Percentiles rank a stretch among this genome's conserved stretches.
These are phyloP conservation scores for Plasmodium gallinaceum DNA, from an alignment of 169 alveolate species.

Conservation along the genomic window DNA sequence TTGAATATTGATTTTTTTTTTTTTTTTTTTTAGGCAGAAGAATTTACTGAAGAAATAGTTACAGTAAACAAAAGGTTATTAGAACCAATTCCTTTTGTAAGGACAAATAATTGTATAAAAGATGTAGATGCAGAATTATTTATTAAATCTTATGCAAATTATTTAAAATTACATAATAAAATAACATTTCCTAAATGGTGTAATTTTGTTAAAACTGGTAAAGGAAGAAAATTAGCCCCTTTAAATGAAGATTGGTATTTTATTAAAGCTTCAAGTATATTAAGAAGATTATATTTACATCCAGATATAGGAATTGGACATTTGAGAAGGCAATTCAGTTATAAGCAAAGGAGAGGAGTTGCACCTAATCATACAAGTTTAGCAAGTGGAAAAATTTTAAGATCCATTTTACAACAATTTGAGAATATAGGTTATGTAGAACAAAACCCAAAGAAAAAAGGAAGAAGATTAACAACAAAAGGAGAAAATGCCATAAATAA, in stretches of 20 bases:
- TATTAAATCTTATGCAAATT: slow-evolving; percentile 95
- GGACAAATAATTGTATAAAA: slow-evolving; percentile 90
- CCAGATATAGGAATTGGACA: slow-evolving; percentile 95
- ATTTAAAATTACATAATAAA: slow-evolving; percentile 95
- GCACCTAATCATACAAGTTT: slow-evolving; percentile 92
- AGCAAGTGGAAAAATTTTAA: slow-evolving; percentile 96
- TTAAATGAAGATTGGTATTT: slow-evolving; percentile 97
- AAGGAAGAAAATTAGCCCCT: slow-evolving; percentile 96
- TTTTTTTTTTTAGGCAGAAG: slow-evolving; percentile 41
- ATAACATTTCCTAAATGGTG: slow-evolving; percentile 97
- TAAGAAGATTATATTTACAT: slow-evolving; percentile 95
- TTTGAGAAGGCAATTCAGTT: slow-evolving; percentile 94
- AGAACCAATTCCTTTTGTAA: slow-evolving; percentile 84
- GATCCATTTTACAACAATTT: slow-evolving; percentile 95
- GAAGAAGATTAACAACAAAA: slow-evolving; percentile 88
- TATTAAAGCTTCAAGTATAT: slow-evolving; percentile 96
- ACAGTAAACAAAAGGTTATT: slow-evolving; percentile 73
- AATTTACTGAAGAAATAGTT: slow-evolving; percentile 73
- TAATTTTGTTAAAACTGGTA: slow-evolving; percentile 95
- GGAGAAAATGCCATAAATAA: slow-evolving; percentile 89
- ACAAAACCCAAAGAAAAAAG: slow-evolving; percentile 91
- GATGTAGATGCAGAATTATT: slow-evolving; percentile 96
- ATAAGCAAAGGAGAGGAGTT: slow-evolving; percentile 93
- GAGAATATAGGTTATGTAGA: slow-evolving; percentile 95
- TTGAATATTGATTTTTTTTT: background rate